Evolutionary conservation across 208 protist species (phyloP), one percentile per base, ranked within the genome.

Genomic region (Leishmania guyanensis): DNA sequence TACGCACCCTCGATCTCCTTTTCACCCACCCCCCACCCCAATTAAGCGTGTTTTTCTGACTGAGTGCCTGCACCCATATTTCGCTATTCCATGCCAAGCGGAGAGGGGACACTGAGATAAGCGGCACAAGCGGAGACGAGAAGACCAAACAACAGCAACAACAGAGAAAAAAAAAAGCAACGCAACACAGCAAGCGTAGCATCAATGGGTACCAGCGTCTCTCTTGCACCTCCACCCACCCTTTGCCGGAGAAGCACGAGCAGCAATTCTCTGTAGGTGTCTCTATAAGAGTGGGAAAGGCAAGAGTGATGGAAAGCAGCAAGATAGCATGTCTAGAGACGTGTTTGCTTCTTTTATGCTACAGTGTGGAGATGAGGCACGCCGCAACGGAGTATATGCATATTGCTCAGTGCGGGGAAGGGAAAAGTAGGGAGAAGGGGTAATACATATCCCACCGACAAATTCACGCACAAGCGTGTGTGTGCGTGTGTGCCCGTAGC

Each of bases 31-130:
- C 33, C n/a, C 16, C 33, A 22, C 22, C n/a, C 33, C 48, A 14
- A 76, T 36, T n/a, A 76, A 79, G 20, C 58, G 16, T 43, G 56
- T 51, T 77, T 20, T 77, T 22, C 12, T 81, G 5, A 22, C 43
- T 79, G 43, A 46, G 39, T 36, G 22, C 33, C 22, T 65, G 70
- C n/a, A 46, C 43, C 29, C 10, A 2, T 22, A 4, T 16, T 12
- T 39, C 10, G 4, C 14, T 76, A 50, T 80, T 39, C 62, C 62
- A 20, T 20, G 29, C 10, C 29, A 5, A 14, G 62, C 62, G 12
- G 62, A 68, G 62, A 68, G 62, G 58, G 20, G 26, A 29, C 29
- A 68, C 62, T 4, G 62, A 33, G 62, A 33, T 26, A 10, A 33
- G 29, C 62, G 62, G 5, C 56, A 26, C 56, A 29, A 62, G 22